Percentiles rank a stretch among this genome's conserved stretches.
phyloP scores from a whole-genome alignment of 257 asterid species.

The Gynochthodes officinalis region DNA sequence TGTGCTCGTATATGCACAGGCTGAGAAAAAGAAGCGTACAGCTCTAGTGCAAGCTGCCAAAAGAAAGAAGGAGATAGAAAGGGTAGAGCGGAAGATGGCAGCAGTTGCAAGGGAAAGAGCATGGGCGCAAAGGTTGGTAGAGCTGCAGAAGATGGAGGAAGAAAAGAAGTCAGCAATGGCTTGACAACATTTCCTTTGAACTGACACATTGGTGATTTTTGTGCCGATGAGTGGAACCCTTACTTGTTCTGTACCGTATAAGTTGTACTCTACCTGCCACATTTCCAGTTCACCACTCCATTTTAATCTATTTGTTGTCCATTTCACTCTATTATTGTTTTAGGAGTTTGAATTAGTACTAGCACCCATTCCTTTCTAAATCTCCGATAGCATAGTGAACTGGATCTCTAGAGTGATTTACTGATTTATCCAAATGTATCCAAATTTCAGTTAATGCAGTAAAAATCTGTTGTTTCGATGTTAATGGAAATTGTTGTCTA shows the following conservation, averaged over 20 bases:
- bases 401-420: neutral
- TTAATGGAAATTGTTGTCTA: neutral
- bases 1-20: conserved; percentile 24
- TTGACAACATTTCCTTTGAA: conserved; percentile 17
- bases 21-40: conserved; percentile 79
- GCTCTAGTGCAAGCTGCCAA: conserved; percentile 74
- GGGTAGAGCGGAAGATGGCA: conserved; percentile 95
- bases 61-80: conserved; percentile 55
- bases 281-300: neutral
- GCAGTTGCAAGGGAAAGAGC: conserved; percentile 93
- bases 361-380: neutral
- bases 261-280: neutral
- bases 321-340: neutral
- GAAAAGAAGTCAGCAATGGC: conserved; percentile 55
- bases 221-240: neutral
- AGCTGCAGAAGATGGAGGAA: conserved; percentile 74
- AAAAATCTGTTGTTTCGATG: neutral
- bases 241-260: neutral
- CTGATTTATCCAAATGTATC: neutral
- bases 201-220: neutral
- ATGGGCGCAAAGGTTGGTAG: conserved; percentile 77
- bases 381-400: neutral
- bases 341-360: neutral
- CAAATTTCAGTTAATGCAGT: neutral
- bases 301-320: neutral